Evolutionary conservation across 805 yeast species (phyloP).

Genomic region (Ogataea saltuana): DNA sequence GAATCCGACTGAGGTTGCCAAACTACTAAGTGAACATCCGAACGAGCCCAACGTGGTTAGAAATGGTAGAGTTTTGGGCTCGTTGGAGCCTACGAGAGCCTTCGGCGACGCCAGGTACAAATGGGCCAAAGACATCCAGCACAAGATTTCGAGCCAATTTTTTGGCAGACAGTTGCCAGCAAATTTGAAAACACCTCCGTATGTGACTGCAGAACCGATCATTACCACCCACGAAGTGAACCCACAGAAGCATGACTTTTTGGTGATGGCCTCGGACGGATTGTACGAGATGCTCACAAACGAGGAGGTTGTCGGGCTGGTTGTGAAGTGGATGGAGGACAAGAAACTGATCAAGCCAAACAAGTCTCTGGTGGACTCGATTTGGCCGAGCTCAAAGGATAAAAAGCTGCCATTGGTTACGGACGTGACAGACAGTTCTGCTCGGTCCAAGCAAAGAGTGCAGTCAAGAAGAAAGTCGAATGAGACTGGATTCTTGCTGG

Average conservation of each 20-base stretch:
- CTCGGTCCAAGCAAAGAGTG: conserved; percentile 62
- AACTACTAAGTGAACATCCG: conserved; percentile 87
- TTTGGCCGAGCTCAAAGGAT: conserved; percentile 34
- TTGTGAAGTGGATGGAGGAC: conserved; percentile 88
- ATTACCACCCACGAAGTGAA: conserved; percentile 76
- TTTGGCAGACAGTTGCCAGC: conserved; percentile 80
- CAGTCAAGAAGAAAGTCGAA: conserved; percentile 59
- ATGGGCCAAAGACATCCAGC: conserved; percentile 73
- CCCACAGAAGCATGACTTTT: conserved; percentile 73
- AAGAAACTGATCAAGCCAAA: conserved; percentile 60
- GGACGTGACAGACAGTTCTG: conserved; percentile 59
- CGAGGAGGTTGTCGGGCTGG: conserved; percentile 90
- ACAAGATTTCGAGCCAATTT: conserved; percentile 66
- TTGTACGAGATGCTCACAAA: conserved; percentile 87
- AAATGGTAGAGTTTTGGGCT: conserved; percentile 88
- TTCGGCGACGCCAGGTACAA: conserved; percentile 97
- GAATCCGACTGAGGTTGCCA: conserved; percentile 79
- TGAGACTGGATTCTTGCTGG: conserved; percentile 52
- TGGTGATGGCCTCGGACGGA: conserved; percentile 94
- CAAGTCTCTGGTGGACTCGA: conserved; percentile 44
- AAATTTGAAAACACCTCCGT: conserved; percentile 84
- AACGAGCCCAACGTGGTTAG: conserved; percentile 80
- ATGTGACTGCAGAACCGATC: conserved; percentile 96
- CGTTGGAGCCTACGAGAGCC: conserved; percentile 92
- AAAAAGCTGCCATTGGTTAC: conserved; percentile 58